These are phyloP conservation scores for Tolypocladium tundrense DNA, from an alignment of 2,329 filamentous ascomycete genomes.

Conservation along the genomic window DNA sequence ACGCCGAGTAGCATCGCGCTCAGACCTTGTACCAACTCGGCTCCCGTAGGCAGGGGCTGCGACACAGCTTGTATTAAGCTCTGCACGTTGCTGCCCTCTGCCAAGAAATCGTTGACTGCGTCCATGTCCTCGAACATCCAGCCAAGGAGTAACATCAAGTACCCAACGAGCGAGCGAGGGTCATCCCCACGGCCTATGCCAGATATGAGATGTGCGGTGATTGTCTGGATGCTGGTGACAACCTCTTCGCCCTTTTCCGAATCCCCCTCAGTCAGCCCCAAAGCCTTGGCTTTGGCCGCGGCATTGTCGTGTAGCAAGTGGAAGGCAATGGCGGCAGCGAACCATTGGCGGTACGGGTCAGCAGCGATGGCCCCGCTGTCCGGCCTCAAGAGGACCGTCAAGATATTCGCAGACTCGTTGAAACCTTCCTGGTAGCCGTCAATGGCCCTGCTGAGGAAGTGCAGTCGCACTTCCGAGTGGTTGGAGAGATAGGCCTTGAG, in stretches of 20 bases:
- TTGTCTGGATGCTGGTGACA: constrained; percentile 82
- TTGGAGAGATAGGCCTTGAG: constrained; percentile 86
- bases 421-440: constrained; percentile 69
- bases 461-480: constrained; percentile 69
- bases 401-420: constrained; percentile 78
- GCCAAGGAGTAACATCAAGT: constrained; percentile 77
- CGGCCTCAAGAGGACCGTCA: constrained; percentile 69
- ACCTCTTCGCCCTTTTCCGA: constrained; percentile 86
- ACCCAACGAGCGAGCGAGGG: constrained; percentile 69
- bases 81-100: constrained; percentile 87
- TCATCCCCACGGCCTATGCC: constrained; percentile 69
- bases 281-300: constrained; percentile 68
- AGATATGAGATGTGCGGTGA: constrained; percentile 76
- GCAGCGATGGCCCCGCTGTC: constrained; percentile 47
- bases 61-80: constrained; percentile 65
- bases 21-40: constrained; percentile 66
- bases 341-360: constrained; percentile 85
- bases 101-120: constrained; percentile 85
- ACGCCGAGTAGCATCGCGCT: constrained; percentile 78
- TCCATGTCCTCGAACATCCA: constrained; percentile 91
- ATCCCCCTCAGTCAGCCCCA: constrained; percentile 81
- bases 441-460: constrained; percentile 83
- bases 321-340: constrained; percentile 77
- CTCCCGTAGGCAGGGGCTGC: constrained; percentile 47
- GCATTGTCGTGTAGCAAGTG: constrained; percentile 75